Percentiles rank a stretch among this genome's conserved stretches.
phyloP scores from a whole-genome alignment of 371 early-diverging fungal species.

The Rhizopus delemar region DNA sequence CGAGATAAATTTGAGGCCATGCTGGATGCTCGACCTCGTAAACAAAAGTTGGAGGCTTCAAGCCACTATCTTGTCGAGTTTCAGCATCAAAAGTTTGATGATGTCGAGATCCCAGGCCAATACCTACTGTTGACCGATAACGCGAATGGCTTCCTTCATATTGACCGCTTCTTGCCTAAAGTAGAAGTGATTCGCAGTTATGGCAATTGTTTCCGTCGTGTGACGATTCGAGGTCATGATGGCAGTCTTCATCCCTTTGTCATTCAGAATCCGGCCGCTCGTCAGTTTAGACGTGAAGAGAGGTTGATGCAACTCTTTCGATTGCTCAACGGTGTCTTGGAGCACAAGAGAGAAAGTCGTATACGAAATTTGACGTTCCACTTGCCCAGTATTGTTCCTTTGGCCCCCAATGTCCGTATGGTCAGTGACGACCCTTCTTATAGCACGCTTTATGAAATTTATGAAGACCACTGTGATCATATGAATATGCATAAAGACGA shows the following conservation, averaged over 20 bases:
- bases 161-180: constrained; percentile 91
- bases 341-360: constrained; percentile 75
- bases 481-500: constrained; percentile 78
- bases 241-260: constrained; percentile 88
- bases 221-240: constrained; percentile 91
- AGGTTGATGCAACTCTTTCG: constrained; percentile 90
- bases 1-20: constrained; percentile 86
- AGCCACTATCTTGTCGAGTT: constrained; percentile 94
- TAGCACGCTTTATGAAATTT: constrained; percentile 82
- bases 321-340: constrained; percentile 83
- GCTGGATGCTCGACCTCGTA: constrained; percentile 78
- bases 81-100: constrained; percentile 96
- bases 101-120: constrained; percentile 97
- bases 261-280: constrained; percentile 88
- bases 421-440: constrained; percentile 91
- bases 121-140: constrained; percentile 85
- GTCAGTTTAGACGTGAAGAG: constrained; percentile 91
- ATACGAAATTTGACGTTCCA: constrained; percentile 87
- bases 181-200: constrained; percentile 82
- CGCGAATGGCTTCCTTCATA: constrained; percentile 89
- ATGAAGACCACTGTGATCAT: constrained; percentile 77
- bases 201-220: constrained; percentile 70
- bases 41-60: constrained; percentile 81
- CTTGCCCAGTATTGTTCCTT: constrained; percentile 85
- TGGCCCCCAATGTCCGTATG: constrained; percentile 92